phyloP scores from a whole-genome alignment of 352 stramenopile species.

The Phytophthora tentaculata region DNA sequence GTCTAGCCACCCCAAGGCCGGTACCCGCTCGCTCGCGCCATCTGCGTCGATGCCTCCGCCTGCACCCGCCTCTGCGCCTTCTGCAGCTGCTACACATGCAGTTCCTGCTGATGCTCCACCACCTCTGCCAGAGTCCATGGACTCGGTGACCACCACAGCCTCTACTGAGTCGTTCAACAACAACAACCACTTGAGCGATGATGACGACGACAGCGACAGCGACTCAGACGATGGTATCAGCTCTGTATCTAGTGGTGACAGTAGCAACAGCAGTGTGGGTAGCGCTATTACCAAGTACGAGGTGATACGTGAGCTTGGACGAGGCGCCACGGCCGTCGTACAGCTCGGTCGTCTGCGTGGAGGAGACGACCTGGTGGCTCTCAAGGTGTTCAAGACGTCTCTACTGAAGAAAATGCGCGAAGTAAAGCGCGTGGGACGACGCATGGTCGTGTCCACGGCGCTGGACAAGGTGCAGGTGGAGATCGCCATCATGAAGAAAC shows the following conservation, averaged over 20 bases:
- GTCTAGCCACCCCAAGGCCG: constrained; percentile 19
- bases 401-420: constrained; percentile 88
- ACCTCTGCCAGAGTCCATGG: constrained; percentile 30
- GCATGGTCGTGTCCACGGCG: constrained; percentile 87
- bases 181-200: constrained; percentile 49
- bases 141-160: constrained; percentile 46
- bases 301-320: constrained; percentile 79
- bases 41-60: constrained; percentile 40
- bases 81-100: neutral
- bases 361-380: constrained; percentile 63
- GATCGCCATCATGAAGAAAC: constrained; percentile 92
- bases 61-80: constrained; percentile 12
- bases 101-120: neutral
- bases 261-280: constrained; percentile 17
- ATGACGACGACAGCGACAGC: constrained; percentile 43
- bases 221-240: constrained; percentile 41
- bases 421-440: constrained; percentile 77
- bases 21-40: constrained; percentile 8
- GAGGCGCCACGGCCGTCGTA: constrained; percentile 79
- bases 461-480: constrained; percentile 89
- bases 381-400: constrained; percentile 90
- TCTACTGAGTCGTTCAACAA: constrained; percentile 50
- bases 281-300: constrained; percentile 81
- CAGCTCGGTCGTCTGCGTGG: constrained; percentile 75
- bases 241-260: constrained; percentile 9